Conservation (phyloP, 257 asterid species). For the Fraxinus quadrangulata region DNA sequence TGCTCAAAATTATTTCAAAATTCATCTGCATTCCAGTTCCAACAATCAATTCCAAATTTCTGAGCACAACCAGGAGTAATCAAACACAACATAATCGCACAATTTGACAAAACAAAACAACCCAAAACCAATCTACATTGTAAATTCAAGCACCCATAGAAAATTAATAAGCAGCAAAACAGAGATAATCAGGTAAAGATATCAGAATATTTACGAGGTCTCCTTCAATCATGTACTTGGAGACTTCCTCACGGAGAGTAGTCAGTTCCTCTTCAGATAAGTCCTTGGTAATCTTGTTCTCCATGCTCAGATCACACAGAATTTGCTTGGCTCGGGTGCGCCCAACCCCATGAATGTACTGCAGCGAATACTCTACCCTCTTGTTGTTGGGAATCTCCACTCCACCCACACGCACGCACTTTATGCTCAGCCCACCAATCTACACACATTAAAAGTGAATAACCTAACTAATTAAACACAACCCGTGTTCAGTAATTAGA, state of each 20-base stretch:
- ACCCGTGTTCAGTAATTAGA: not conserved
- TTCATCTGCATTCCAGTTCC: not conserved
- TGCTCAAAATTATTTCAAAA: not conserved
- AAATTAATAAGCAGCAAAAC: not conserved
- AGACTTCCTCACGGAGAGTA: constrained; percentile 84
- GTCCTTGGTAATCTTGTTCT: constrained; percentile 76
- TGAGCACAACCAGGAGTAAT: not conserved
- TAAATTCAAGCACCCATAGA: not conserved
- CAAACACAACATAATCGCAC: not conserved
- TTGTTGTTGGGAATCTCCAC: constrained; percentile 96
- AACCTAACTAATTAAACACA: not conserved
- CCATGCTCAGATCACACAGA: constrained; percentile 64
- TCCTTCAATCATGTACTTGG: constrained; percentile 92
- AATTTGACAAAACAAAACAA: not conserved
- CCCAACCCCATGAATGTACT: constrained; percentile 93
- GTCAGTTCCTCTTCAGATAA: constrained; percentile 91
- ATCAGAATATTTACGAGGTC: constrained; percentile 70
- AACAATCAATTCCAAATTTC: not conserved
- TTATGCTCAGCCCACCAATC: constrained; percentile 58
- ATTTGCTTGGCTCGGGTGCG: constrained; percentile 73
- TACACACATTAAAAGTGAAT: not conserved
- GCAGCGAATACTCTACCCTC: constrained; percentile 84
- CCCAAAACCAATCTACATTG: not conserved
- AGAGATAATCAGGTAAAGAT: not conserved
- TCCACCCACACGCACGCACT: constrained; percentile 97